A percentile compares a stretch with the other conserved stretches of the same genome.
Conservation (phyloP, 345 rosid species). For the Odontarrhena argentea region DNA sequence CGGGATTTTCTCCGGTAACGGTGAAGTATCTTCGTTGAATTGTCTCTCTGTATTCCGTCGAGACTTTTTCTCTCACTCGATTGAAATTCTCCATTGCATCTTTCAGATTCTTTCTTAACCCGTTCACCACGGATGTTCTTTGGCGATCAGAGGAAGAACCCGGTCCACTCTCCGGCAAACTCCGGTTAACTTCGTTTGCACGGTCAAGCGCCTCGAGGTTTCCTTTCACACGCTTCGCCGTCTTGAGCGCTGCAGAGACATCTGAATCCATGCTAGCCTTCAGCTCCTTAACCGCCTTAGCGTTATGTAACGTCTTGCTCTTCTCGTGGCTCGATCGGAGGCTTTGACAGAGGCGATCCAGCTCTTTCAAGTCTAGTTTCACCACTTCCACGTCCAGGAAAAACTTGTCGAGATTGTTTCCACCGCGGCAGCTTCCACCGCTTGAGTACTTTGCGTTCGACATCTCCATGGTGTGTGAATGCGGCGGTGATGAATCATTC, state of each 20-base stretch:
- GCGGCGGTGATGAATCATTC: slow-evolving; percentile 49
- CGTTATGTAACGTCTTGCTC: slow-evolving; percentile 82
- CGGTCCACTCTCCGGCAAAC: slow-evolving; percentile 75
- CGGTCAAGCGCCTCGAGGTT: slow-evolving; percentile 80
- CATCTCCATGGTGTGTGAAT: slow-evolving; percentile 46
- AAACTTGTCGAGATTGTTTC: slow-evolving; percentile 71
- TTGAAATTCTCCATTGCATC: slow-evolving; percentile 78
- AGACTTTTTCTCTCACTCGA: slow-evolving; percentile 64
- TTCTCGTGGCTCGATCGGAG: slow-evolving; percentile 79
- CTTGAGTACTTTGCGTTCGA: slow-evolving; percentile 18
- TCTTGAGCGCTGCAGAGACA: slow-evolving; percentile 67
- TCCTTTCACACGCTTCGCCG: slow-evolving; percentile 74
- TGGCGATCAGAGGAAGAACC: slow-evolving; percentile 92
- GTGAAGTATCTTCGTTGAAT: slow-evolving; percentile 81
- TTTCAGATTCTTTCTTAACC: slow-evolving; percentile 86
- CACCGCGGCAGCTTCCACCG: slow-evolving; percentile 49
- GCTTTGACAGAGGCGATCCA: slow-evolving; percentile 59
- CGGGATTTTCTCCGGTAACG: slow-evolving; percentile 93
- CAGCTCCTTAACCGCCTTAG: slow-evolving; percentile 68
- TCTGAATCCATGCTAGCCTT: slow-evolving; percentile 79
- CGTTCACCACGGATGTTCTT: slow-evolving; percentile 76
- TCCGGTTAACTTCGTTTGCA: slow-evolving; percentile 69
- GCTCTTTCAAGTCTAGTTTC: slow-evolving; percentile 68
- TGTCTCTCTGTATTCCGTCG: slow-evolving; percentile 83
- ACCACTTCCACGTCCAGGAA: slow-evolving; percentile 71